phyloP scores from a whole-genome alignment of 2,329 filamentous ascomycete genomes.

The Phialophora expanda region DNA sequence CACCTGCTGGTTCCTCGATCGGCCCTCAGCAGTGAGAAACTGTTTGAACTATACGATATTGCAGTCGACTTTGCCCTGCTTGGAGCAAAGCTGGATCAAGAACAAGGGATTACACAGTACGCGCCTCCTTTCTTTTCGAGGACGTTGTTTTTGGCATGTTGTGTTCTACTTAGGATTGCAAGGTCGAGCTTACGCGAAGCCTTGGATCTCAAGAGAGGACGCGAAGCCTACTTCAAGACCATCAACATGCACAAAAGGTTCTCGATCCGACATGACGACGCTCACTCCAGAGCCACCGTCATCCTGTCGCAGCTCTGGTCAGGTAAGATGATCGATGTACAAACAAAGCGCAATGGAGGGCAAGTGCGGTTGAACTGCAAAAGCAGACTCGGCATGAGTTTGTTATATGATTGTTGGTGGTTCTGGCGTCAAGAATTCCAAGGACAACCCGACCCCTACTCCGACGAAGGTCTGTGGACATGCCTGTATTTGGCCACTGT shows the following conservation, averaged over 20 bases:
- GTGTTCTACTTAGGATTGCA: conserved; percentile 3
- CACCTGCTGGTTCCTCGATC: conserved; percentile 8
- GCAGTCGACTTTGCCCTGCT: conserved; percentile 1
- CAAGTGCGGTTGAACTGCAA: background rate
- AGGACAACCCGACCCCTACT: conserved; percentile 17
- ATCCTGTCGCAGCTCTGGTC: conserved; percentile 11
- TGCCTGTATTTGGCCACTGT: too few relatives aligned
- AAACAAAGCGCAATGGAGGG: background rate
- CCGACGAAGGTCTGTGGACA: too few relatives aligned
- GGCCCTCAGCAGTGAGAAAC: conserved; percentile 8
- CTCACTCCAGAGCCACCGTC: background rate
- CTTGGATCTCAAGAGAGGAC: conserved; percentile 8
- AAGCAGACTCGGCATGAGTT: conserved; percentile 17
- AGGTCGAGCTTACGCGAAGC: conserved; percentile 13
- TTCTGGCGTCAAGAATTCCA: conserved; percentile 22
- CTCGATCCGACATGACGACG: background rate
- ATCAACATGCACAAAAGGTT: conserved; percentile 9
- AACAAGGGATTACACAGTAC: conserved; percentile 1
- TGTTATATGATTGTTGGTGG: conserved; percentile 24
- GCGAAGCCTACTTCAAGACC: background rate
- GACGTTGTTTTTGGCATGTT: conserved; percentile 6
- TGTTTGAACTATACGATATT: conserved; percentile 6
- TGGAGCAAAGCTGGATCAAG: conserved; percentile 6
- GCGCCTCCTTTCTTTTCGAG: conserved; percentile 12
- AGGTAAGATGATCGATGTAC: background rate